Conservation (phyloP, 2,329 filamentous ascomycete genomes). For the Colletotrichum horii region DNA sequence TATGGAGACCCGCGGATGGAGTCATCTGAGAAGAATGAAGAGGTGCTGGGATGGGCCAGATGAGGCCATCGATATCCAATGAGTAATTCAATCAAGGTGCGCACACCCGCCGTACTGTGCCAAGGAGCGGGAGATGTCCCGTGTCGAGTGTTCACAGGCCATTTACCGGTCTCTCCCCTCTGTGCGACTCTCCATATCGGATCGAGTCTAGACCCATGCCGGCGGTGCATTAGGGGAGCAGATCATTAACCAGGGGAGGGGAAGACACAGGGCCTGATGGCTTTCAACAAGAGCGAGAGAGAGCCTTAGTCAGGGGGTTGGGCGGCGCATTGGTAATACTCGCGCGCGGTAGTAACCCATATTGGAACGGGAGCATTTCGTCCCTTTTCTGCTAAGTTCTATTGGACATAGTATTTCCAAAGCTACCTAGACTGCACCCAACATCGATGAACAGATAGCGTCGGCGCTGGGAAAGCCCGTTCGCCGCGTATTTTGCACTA, state of each 20-base stretch:
- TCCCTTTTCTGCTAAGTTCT: not conserved
- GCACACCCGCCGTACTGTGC: not conserved
- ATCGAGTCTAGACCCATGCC: not conserved
- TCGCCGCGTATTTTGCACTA: not conserved
- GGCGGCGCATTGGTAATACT: conserved; percentile 12
- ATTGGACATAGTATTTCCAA: not conserved
- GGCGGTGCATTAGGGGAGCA: not conserved
- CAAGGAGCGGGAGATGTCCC: not conserved
- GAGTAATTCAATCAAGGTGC: not conserved
- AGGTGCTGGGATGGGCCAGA: not conserved
- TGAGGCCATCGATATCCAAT: not conserved
- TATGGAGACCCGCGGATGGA: not conserved
- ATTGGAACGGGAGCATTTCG: not conserved
- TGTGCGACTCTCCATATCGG: not conserved
- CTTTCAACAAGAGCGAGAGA: not conserved
- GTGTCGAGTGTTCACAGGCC: not conserved
- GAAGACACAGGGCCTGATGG: not conserved
- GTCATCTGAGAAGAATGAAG: not conserved
- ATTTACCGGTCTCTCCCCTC: not conserved
- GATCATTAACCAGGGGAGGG: not conserved
- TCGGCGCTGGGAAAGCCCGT: not conserved
- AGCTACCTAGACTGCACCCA: too few relatives aligned
- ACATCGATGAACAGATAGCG: not conserved
- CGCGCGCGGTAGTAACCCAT: not conserved
- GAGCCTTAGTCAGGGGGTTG: conserved; percentile 7